Conservation (phyloP, 352 stramenopile genomes). For the Phytophthora uliginosa region DNA sequence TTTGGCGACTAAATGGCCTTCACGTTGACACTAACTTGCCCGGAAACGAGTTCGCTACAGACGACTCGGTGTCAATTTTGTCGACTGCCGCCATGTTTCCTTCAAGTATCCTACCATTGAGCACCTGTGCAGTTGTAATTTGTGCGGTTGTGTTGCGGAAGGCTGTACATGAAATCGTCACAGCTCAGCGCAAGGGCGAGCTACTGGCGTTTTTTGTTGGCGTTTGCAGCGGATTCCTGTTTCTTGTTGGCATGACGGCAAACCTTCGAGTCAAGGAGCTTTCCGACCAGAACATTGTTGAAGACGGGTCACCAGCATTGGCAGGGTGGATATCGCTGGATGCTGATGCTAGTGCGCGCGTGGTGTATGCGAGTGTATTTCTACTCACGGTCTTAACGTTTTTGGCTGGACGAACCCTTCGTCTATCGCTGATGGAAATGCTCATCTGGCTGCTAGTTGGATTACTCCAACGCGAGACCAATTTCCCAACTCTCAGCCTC, state of each 20-base stretch:
- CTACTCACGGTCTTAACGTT: conserved; percentile 28
- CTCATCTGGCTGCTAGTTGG: conserved; percentile 67
- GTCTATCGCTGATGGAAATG: conserved; percentile 51
- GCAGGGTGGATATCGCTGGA: conserved; percentile 24
- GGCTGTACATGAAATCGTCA: conserved; percentile 5
- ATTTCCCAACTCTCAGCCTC: conserved; percentile 69
- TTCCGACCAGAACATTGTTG: conserved; percentile 3
- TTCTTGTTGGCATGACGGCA: conserved; percentile 38
- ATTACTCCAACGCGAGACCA: conserved; percentile 67
- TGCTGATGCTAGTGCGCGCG: conserved; percentile 52
- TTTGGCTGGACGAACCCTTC: conserved; percentile 2
- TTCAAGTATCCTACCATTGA: conserved; percentile 27
- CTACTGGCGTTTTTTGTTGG: conserved; percentile 18
- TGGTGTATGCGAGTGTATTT: conserved; percentile 52
- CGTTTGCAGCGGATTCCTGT: conserved; percentile 28
- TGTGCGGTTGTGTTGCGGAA: conserved; percentile 48
- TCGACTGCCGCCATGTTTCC: conserved; percentile 70
- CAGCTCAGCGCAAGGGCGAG: conserved; percentile 1
- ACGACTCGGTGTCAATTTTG: conserved; percentile 86
- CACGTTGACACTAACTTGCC: conserved; percentile 47
- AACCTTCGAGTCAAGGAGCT: conserved; percentile 36
- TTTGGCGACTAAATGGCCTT: conserved; percentile 78
- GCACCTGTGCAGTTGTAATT: conserved; percentile 48
- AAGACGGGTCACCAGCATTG: conserved; percentile 13
- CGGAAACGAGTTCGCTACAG: conserved; percentile 80